phyloP scores from a whole-genome alignment of 1,139 yeast species.

The Blastobotrys petasosporus region DNA sequence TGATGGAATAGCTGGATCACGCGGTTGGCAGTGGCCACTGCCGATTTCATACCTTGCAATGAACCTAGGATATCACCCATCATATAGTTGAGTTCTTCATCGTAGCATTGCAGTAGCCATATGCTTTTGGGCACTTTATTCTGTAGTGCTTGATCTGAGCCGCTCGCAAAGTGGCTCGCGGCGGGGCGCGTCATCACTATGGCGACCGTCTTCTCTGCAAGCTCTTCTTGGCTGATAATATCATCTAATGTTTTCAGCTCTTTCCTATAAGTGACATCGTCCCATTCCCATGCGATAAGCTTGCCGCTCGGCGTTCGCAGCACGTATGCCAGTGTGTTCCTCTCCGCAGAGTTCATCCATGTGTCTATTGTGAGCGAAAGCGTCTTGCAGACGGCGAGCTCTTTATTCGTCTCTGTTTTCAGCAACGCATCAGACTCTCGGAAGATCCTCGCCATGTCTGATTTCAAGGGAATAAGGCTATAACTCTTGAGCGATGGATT shows the following conservation, averaged over 20 bases:
- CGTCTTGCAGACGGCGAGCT: conserved; percentile 8
- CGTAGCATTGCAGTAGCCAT: conserved; percentile 9
- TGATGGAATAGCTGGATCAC: conserved; percentile 3
- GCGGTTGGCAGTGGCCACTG: conserved; percentile 5
- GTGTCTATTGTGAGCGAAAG: conserved; percentile 13
- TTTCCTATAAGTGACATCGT: conserved; percentile 3
- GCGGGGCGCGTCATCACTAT: conserved; percentile 13
- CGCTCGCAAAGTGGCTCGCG: neutral
- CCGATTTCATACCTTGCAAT: conserved; percentile 6
- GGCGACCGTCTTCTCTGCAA: conserved; percentile 9
- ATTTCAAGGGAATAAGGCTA: conserved; percentile 8
- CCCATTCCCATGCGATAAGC: conserved; percentile 13
- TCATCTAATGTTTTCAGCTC: conserved; percentile 1
- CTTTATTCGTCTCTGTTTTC: conserved; percentile 8
- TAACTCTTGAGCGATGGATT: conserved; percentile 6
- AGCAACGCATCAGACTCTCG: conserved; percentile 7
- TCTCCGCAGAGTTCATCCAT: conserved; percentile 12
- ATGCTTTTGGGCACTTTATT: neutral
- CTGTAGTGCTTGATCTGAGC: neutral
- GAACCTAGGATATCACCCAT: conserved; percentile 8
- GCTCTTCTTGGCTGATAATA: conserved; percentile 5
- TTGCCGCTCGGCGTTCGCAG: conserved; percentile 10
- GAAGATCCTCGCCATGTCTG: conserved; percentile 6
- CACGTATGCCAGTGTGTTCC: conserved; percentile 9
- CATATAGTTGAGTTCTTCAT: conserved; percentile 12